Percentiles rank a stretch among this genome's conserved stretches.
Conservation (phyloP, 495 filamentous ascomycete genomes). For the Lasiosphaeria ovina region DNA sequence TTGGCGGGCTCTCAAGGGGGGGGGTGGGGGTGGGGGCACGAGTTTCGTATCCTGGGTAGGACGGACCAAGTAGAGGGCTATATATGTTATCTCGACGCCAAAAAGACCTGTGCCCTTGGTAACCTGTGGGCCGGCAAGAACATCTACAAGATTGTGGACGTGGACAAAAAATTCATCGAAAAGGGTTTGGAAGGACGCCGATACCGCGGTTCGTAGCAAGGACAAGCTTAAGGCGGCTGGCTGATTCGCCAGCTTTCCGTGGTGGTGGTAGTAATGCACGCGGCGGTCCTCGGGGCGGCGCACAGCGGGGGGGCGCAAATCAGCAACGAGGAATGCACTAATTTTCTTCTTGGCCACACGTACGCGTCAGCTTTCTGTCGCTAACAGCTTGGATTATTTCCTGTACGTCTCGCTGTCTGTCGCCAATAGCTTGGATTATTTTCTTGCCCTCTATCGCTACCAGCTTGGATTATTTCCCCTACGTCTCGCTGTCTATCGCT, state of each 20-base stretch:
- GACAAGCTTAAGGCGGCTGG: conserved; percentile 72
- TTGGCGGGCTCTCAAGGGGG: too few relatives aligned
- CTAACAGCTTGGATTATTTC: too few relatives aligned
- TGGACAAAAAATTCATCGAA: conserved; percentile 85
- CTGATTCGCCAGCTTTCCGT: conserved; percentile 49
- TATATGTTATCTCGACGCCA: conserved; percentile 96
- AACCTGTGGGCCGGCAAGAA: conserved; percentile 87
- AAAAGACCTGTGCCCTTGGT: conserved; percentile 94
- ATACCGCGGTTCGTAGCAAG: conserved; percentile 74
- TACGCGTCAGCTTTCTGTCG: too few relatives aligned
- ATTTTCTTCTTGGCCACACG: too few relatives aligned
- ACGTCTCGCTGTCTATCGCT: too few relatives aligned
- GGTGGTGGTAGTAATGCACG: conserved; percentile 52
- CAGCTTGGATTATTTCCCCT: too few relatives aligned
- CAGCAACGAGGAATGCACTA: conserved; percentile 56
- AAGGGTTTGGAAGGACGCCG: conserved; percentile 93
- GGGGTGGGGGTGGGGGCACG: too few relatives aligned
- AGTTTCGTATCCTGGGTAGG: conserved; percentile 99
- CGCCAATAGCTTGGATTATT: too few relatives aligned
- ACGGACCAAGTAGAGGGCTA: conserved; percentile 96
- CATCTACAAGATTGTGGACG: conserved; percentile 91
- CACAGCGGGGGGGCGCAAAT: conserved; percentile 57
- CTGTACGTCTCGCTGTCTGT: too few relatives aligned
- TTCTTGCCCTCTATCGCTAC: too few relatives aligned
- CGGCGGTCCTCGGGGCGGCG: conserved; percentile 42